These are phyloP conservation scores for Phoenix dactylifera DNA, from an alignment of 176 grass and related monocot species.

Conservation along the genomic window DNA sequence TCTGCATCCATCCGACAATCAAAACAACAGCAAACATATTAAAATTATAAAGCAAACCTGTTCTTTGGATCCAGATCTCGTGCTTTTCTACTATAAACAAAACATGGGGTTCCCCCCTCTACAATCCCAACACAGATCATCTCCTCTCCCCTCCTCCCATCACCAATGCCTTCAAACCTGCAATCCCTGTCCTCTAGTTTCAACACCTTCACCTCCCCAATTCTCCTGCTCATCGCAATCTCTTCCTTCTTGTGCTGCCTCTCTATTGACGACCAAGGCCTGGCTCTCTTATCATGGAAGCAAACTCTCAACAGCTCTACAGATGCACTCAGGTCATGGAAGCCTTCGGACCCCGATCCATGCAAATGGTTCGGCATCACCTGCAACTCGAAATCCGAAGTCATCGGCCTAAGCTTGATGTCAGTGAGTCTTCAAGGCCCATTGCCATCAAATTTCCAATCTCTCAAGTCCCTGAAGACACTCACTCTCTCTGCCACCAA, in stretches of 20 bases:
- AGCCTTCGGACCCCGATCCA: conserved; percentile 38
- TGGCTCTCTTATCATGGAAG: conserved; percentile 77
- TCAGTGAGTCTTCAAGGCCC: conserved; percentile 50
- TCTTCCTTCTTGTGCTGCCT: conserved; percentile 29
- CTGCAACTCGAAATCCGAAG: conserved; percentile 53
- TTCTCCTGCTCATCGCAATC: conserved; percentile 29
- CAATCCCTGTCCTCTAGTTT: background rate
- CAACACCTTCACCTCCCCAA: background rate
- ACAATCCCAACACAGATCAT: conserved; percentile 63
- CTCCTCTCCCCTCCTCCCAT: conserved; percentile 1
- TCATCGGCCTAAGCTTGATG: conserved; percentile 46
- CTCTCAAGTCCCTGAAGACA: conserved; percentile 50
- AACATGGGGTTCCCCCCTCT: conserved; percentile 62
- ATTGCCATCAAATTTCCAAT: conserved; percentile 36
- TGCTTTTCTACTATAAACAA: conserved; percentile 86
- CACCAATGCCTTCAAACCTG: conserved; percentile 30
- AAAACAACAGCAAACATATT: conserved; percentile 1
- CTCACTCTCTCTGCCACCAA: conserved; percentile 62
- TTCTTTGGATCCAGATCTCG: conserved; percentile 91
- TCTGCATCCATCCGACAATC: conserved; percentile 18
- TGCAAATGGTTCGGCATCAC: conserved; percentile 64
- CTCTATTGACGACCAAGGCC: conserved; percentile 48
- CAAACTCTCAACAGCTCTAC: conserved; percentile 27
- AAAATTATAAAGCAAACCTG: conserved; percentile 10
- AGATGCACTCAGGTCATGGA: conserved; percentile 50